These are phyloP conservation scores for Tulasnella sp. DNA, from an alignment of 768 basidiomycete genomes.

Conservation along the genomic window DNA sequence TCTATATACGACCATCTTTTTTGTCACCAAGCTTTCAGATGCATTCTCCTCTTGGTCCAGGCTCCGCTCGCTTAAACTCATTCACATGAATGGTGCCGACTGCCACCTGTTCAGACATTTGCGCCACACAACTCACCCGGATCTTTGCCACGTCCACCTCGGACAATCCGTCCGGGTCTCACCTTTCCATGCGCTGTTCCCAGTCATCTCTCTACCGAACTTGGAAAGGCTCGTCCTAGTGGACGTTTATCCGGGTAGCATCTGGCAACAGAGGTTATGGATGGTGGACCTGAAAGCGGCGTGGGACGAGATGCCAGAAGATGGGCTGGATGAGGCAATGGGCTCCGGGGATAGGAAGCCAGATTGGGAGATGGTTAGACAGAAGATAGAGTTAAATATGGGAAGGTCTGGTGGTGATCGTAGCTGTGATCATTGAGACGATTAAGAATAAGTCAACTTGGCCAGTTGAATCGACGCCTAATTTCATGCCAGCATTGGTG, in stretches of 20 bases:
- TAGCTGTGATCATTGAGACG: no score
- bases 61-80: conserved; percentile 37
- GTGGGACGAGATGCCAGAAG: conserved; percentile 16
- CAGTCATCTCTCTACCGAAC: conserved; percentile 27
- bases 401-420: conserved; percentile 1
- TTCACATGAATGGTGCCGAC: conserved; percentile 34
- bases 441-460: no score
- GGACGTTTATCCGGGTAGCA: conserved; percentile 45
- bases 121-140: not conserved
- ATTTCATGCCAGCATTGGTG: no score
- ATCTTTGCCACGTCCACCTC: conserved; percentile 30
- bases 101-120: conserved; percentile 24
- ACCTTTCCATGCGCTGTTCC: conserved; percentile 31
- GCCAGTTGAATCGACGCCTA: no score
- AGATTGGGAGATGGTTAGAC: not conserved
- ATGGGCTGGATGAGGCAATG: not conserved
- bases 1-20: conserved; percentile 33
- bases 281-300: conserved; percentile 39
- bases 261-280: conserved; percentile 47
- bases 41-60: conserved; percentile 36
- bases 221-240: conserved; percentile 24
- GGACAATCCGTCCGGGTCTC: conserved; percentile 42
- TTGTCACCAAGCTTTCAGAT: conserved; percentile 32
- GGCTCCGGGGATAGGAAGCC: not conserved
- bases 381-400: not conserved